Base-by-base conservation (phyloP, 371 early-diverging fungal genomes). In the Mucor lusitanicus region DNA sequence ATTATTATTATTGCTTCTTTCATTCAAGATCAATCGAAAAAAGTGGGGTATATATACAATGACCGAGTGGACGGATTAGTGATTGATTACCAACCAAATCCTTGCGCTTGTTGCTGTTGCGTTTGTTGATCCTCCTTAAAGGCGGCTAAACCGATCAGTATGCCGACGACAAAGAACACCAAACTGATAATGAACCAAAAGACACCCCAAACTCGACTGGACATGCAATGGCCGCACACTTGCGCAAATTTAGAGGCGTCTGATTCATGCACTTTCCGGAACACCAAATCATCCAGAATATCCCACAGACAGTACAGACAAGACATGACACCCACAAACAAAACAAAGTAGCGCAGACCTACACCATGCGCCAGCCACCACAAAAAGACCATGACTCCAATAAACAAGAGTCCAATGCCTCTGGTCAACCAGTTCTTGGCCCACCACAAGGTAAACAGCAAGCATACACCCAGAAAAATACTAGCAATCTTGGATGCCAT, bases 291-390 rank as follows among this genome's bases (percentile, higher is more conserved):
- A 62, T 98, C 97, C 59, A 97, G 73, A 68, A 97, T 96, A 83
- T 98, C 98, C 91, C 95, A 95, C 15, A 96, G 86, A 65, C 92
- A 87, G 73, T 98, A 96, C 27, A 95, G 82, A 27, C 93, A 90
- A 4, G 90, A 90, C 98, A 98, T 97, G 39, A 92, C 92, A 53
- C 94, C 98, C 63, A 96, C 80, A 78, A 97, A 97, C 13, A 96
- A 83, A 6, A 95, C 92, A 74, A 95, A 92, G 66, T 95, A 97
- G 42, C 89, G 84, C 25, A 97, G 82, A 21, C 91, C 92, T 8
- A 75, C 81, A 2, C 90, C 91, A 23, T 85, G 80, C 1, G 89
- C 81, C n/a, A 92, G 77, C 86, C 90, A 92, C 96, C 95, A 96
- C 12, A 97, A 78, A n/a, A 91, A 77, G 9, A 87, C 90, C 61